Base-by-base conservation (phyloP, 495 filamentous ascomycete genomes). In the Acidiella bohemica region DNA sequence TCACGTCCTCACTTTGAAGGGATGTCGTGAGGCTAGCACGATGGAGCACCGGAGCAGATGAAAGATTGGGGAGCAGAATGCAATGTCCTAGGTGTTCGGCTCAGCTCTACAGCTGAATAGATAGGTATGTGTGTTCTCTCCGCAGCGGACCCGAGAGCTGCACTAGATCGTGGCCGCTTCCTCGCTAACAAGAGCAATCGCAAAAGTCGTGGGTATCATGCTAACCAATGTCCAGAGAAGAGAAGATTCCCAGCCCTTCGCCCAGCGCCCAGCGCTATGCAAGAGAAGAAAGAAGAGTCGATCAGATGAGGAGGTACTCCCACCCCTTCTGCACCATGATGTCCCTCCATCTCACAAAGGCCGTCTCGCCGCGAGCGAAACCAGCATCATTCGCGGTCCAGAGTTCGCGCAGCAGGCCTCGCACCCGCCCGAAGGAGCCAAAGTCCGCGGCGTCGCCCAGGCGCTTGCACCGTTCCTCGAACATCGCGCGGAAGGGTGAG, bases 311-410 rank as follows among this genome's bases (percentile, higher is more conserved):
- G 55, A 97, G 66, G 67, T 81, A 88, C 56, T 88, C 81, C 87
- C 84, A 94, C 51, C 76, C 76, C 61, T 88, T 88, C 58, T 77
- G 76, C 63, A 72, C 72, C 90, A 95, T 95, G 46, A 90, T 69
- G 61, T 95, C 85, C 62, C 90, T 70, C 90, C 90, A 97, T 71
- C 84, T 83, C 54, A 90, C 73, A 63, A 76, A 73, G 58, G 67
- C 71, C 50, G 59, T 65, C 51, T 73, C 54, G 56, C 61, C 60
- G 61, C 59, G 39, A 45, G 53, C 41, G 54, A 53, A 28, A 41
- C 56, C 49, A 20, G 68, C 64, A 54, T 92, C 86, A 30, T 71
- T 68, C 47, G 80, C 69, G 16, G 70, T 65, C 90, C 90, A 97
- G 21, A 85, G 71, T 58, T 92, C 84, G 41, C 76, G 71, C 29